Conservation (phyloP, 192 early-diverging fungal species). For the Paraglomus occultum region DNA sequence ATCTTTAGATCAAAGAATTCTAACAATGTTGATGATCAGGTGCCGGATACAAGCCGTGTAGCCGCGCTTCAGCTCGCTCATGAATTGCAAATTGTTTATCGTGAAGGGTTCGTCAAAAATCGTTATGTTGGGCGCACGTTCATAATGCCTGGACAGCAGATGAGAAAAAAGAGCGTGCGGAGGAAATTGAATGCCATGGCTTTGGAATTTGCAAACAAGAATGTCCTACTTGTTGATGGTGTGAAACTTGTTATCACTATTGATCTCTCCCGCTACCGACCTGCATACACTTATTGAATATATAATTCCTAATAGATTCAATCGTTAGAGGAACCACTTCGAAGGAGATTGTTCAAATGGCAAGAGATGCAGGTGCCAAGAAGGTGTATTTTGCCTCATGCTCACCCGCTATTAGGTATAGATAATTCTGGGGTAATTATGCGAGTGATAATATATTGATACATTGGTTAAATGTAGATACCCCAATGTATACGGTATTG, state of each 20-base stretch:
- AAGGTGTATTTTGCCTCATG: slow-evolving; percentile 99
- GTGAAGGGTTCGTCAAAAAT: slow-evolving; percentile 99
- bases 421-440: not conserved
- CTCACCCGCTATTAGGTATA: slow-evolving; percentile 82
- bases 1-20: not conserved
- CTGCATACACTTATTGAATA: not conserved
- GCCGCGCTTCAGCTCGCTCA: slow-evolving; percentile 92
- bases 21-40: slow-evolving; percentile 37
- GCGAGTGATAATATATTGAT: not conserved
- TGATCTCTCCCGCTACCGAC: slow-evolving; percentile 14
- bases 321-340: slow-evolving; percentile 99
- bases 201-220: slow-evolving; percentile 93
- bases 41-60: slow-evolving; percentile 94
- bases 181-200: slow-evolving; percentile 99
- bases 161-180: slow-evolving; percentile 86
- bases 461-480: slow-evolving; percentile 44
- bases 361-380: slow-evolving; percentile 95
- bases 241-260: slow-evolving; percentile 17
- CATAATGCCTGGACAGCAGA: slow-evolving; percentile 98
- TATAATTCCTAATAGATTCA: slow-evolving; percentile 61
- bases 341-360: slow-evolving; percentile 98
- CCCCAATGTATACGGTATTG: slow-evolving; percentile 99
- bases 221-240: slow-evolving; percentile 97
- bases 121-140: slow-evolving; percentile 98
- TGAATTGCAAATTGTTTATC: slow-evolving; percentile 85